Conservation (phyloP, 2,329 filamentous ascomycete species). For the Botryosphaeria dothidea region DNA sequence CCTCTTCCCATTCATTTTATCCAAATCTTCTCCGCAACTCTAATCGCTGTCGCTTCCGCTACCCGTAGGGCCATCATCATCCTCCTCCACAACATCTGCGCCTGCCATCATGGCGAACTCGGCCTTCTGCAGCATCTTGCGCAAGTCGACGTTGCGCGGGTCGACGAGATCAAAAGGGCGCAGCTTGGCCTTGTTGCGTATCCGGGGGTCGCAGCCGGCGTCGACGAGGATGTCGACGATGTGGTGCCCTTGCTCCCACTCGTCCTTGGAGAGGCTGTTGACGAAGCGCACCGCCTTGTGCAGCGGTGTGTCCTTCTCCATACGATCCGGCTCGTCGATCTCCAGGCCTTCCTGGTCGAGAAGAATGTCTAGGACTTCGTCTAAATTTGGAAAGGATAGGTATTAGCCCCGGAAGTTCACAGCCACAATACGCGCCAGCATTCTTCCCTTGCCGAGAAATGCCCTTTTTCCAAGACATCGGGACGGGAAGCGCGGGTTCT, state of each 20-base stretch:
- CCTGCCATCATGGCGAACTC: conserved; percentile 61
- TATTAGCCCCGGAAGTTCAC: not conserved
- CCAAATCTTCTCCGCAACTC: not conserved
- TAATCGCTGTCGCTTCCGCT: conserved; percentile 51
- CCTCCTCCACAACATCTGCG: conserved; percentile 51
- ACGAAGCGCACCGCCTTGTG: conserved; percentile 78
- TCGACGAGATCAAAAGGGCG: conserved; percentile 73
- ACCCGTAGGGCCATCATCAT: conserved; percentile 46
- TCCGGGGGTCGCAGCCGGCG: conserved; percentile 66
- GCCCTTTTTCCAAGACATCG: not conserved
- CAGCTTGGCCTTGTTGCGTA: conserved; percentile 72
- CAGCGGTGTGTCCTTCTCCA: conserved; percentile 75
- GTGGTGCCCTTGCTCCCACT: conserved; percentile 63
- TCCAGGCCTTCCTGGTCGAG: conserved; percentile 83
- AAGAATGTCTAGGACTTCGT: conserved; percentile 78
- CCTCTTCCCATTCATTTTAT: not conserved
- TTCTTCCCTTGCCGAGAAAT: not conserved
- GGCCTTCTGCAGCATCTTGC: conserved; percentile 66
- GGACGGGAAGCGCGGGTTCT: not conserved
- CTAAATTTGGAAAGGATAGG: conserved; percentile 40
- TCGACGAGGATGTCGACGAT: conserved; percentile 81
- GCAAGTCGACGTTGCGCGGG: conserved; percentile 64
- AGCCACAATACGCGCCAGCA: not conserved
- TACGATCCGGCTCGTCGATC: conserved; percentile 73
- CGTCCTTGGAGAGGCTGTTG: conserved; percentile 65